phyloP scores from a whole-genome alignment of 495 filamentous ascomycete genomes.

The Lasiosphaeria hispida region DNA sequence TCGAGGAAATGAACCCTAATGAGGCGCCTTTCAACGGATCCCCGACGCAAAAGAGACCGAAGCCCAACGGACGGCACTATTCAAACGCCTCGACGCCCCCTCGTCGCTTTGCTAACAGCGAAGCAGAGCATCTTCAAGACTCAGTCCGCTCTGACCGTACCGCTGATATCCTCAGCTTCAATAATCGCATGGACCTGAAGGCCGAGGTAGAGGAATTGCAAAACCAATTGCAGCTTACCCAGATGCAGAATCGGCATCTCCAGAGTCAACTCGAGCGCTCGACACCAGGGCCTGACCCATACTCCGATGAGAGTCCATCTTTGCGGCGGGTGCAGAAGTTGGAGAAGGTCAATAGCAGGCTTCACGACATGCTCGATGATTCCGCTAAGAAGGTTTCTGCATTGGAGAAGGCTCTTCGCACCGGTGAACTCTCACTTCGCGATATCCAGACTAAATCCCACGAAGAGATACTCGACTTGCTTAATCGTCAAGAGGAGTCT shows the following conservation, averaged over 20 bases:
- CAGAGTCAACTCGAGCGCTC: constrained; percentile 78
- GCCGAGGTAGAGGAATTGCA: constrained; percentile 89
- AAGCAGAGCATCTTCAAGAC: constrained; percentile 60
- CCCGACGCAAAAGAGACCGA: constrained; percentile 70
- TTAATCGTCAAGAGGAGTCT: constrained; percentile 91
- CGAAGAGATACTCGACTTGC: constrained; percentile 89
- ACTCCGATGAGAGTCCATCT: constrained; percentile 79
- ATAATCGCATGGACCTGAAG: constrained; percentile 86
- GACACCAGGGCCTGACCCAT: constrained; percentile 54
- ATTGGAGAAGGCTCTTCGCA: constrained; percentile 80
- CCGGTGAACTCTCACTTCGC: constrained; percentile 84
- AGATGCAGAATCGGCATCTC: constrained; percentile 95
- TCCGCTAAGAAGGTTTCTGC: constrained; percentile 90
- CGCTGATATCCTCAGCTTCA: constrained; percentile 83
- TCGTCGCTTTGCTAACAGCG: constrained; percentile 64
- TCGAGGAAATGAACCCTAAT: constrained; percentile 88
- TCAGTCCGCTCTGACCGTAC: constrained; percentile 86
- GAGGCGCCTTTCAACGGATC: constrained; percentile 74
- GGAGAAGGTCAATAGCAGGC: constrained; percentile 84
- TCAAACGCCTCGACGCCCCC: constrained; percentile 75
- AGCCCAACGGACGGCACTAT: constrained; percentile 68
- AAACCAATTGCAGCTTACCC: constrained; percentile 89
- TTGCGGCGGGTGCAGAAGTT: constrained; percentile 82
- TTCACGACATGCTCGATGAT: constrained; percentile 94
- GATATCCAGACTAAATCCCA: constrained; percentile 93